A percentile compares a stretch with the other conserved stretches of the same genome.
phyloP scores from a whole-genome alignment of 2,329 filamentous ascomycete species.

The Botryotinia calthae region DNA sequence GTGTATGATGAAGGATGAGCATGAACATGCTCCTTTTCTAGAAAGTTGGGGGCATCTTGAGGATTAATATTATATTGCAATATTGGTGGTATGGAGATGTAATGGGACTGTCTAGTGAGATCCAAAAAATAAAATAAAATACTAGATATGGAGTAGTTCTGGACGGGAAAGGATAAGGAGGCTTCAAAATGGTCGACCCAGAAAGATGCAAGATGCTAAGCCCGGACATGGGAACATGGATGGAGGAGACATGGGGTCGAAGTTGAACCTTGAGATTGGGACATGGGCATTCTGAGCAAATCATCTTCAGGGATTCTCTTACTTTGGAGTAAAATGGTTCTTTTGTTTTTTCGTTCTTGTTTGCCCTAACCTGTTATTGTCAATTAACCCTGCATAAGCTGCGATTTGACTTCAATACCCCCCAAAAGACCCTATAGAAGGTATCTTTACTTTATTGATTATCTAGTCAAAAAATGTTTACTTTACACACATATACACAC shows the following conservation, averaged over 20 bases:
- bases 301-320: slow-evolving; percentile 1
- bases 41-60: slow-evolving; percentile 17
- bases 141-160: slow-evolving; percentile 4
- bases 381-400: neutral
- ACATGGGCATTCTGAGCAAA: slow-evolving; percentile 14
- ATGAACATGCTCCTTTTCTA: slow-evolving; percentile 10
- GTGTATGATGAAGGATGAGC: slow-evolving; percentile 5
- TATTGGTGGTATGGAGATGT: slow-evolving; percentile 8
- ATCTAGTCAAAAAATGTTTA: neutral
- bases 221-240: slow-evolving; percentile 14
- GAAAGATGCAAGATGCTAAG: slow-evolving; percentile 13
- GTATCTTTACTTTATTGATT: neutral
- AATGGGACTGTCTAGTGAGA: slow-evolving; percentile 13
- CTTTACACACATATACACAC: neutral
- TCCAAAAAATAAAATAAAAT: neutral
- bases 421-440: neutral
- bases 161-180: slow-evolving; percentile 1
- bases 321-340: neutral
- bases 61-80: slow-evolving; percentile 10
- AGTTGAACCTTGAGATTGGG: slow-evolving; percentile 2
- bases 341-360: neutral
- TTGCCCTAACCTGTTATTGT: slow-evolving; percentile 1
- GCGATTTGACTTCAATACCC: slow-evolving; percentile 13
- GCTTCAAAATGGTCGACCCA: slow-evolving; percentile 7
- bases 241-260: neutral